Evolutionary conservation across 2,329 filamentous ascomycete species (phyloP).

Genomic region (Tolypocladium inflatum): DNA sequence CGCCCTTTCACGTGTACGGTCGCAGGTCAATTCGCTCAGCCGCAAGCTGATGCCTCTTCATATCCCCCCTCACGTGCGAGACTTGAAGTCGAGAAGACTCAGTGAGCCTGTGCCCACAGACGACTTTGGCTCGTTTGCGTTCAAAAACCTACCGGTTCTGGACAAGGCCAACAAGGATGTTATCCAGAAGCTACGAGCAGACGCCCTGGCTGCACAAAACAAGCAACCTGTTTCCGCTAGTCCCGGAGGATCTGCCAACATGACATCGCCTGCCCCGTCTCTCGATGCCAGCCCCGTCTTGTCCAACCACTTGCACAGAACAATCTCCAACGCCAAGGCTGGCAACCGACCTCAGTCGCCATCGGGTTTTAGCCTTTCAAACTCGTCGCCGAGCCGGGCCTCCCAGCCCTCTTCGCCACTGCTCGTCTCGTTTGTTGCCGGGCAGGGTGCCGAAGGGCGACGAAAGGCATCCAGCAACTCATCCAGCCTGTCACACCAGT

Average conservation of each 20-base stretch:
- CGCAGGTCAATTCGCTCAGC: constrained; percentile 78
- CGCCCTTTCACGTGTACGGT: constrained; percentile 79
- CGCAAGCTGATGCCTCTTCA: constrained; percentile 89
- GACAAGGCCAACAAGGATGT: constrained; percentile 99
- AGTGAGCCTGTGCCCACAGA: constrained; percentile 85
- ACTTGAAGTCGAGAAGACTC: constrained; percentile 75
- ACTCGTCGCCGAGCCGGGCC: constrained; percentile 76
- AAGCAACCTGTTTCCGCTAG: constrained; percentile 36
- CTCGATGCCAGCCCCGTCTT: constrained; percentile 81
- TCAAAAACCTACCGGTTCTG: constrained; percentile 92
- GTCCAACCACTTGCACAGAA: constrained; percentile 70
- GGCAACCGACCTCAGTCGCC: constrained; percentile 76
- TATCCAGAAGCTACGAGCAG: constrained; percentile 88
- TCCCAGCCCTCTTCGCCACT: constrained; percentile 64
- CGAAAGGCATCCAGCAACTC: constrained; percentile 89
- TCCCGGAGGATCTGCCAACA: constrained; percentile 29
- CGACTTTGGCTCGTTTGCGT: constrained; percentile 93
- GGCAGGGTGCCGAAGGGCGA: constrained; percentile 65
- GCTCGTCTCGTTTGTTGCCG: constrained; percentile 92
- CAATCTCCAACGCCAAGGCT: constrained; percentile 72
- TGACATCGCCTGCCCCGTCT: constrained; percentile 54
- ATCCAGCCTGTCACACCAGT: constrained; percentile 74
- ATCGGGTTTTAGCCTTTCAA: constrained; percentile 67
- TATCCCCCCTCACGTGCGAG: constrained; percentile 91
- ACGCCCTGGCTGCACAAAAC: constrained; percentile 65